These are phyloP conservation scores for Meyerozyma elateridarum DNA, from an alignment of 1,139 yeast genomes.

Conservation along the genomic window DNA sequence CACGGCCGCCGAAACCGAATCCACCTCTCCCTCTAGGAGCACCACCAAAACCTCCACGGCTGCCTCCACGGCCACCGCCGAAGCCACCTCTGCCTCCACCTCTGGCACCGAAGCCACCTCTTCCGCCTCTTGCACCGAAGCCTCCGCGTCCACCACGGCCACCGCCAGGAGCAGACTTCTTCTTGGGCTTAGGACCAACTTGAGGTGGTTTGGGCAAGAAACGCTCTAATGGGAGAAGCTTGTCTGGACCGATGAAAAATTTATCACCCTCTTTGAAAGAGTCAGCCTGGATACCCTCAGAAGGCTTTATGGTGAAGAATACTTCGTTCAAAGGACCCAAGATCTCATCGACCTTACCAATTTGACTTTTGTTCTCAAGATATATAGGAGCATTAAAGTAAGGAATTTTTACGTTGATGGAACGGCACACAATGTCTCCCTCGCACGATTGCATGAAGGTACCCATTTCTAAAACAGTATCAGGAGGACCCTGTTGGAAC, in stretches of 20 bases:
- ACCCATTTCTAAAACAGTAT: constrained; percentile 91
- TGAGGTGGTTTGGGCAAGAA: constrained; percentile 89
- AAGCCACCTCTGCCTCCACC: constrained; percentile 34
- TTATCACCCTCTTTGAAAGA: constrained; percentile 95
- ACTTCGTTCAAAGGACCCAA: constrained; percentile 97
- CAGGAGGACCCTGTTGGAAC: constrained; percentile 87
- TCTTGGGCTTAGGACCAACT: constrained; percentile 73
- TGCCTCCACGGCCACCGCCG: constrained; percentile 36
- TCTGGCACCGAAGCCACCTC: constrained; percentile 42
- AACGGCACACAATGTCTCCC: constrained; percentile 95
- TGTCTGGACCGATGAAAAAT: constrained; percentile 92
- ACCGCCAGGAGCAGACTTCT: constrained; percentile 51
- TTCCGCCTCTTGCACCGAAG: constrained; percentile 39
- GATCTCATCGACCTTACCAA: constrained; percentile 98
- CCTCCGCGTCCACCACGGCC: constrained; percentile 25
- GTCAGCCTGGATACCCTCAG: constrained; percentile 91
- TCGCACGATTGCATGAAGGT: constrained; percentile 88
- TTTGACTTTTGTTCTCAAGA: constrained; percentile 88
- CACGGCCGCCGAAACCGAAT: constrained; percentile 28
- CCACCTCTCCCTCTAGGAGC: constrained; percentile 36
- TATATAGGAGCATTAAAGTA: constrained; percentile 98
- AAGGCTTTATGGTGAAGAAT: constrained; percentile 89
- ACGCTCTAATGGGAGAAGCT: constrained; percentile 90
- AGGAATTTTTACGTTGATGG: constrained; percentile 90
- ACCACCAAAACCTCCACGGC: constrained; percentile 15